Evolutionary conservation across 352 stramenopile species (phyloP), one percentile per base, ranked within the genome.

Genomic region (Globisporangium apiculatum): DNA sequence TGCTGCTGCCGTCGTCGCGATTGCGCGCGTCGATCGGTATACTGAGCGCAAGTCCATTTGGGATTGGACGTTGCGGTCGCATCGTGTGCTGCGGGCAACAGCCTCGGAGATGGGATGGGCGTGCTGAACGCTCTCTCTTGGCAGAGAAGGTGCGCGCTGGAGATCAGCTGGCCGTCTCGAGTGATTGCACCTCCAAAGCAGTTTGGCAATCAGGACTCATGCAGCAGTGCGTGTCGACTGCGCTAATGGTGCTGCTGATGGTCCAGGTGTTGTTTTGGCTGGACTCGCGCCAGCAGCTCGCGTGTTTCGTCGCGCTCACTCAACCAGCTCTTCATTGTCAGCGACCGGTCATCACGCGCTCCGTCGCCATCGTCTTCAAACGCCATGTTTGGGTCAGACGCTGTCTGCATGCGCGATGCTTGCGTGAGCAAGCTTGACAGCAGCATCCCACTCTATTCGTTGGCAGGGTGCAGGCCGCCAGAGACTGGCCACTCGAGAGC

Each of bases 371-470:
- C 18, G 18, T 24, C 18, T 24, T 24, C 18, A 24, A 24, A 24
- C 18, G 18, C 18, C 18, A 24, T 24, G 18, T 24, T 24, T 24
- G 18, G 18, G 18, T 24, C 18, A 24, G 2, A 24, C 18, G 18
- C 18, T 24, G 18, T 24, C 18, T 24, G 18, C 18, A 24, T 24
- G 18, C 18, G 18, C 18, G 18, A 24, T 24, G 18, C 18, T 45
- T 11, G 41, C 41, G 41, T 12, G 9, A 7, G 31, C 36, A 4
- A 59, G 12, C 1, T 3, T 45, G 41, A 5, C 46, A 1, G 17
- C 7, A 18, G n/a, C 10, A 36, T 62, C 49, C 50, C 57, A 62
- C 57, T 62, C 31, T 57, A 62, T 62, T 62, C 57, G 57, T 62
- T 52, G 49, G 57, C 57, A 62, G 38, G 18, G 41, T 46, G 57